Evolutionary conservation across 495 filamentous ascomycete genomes (phyloP).

Genomic region (Massariosphaeria phaeospora): DNA sequence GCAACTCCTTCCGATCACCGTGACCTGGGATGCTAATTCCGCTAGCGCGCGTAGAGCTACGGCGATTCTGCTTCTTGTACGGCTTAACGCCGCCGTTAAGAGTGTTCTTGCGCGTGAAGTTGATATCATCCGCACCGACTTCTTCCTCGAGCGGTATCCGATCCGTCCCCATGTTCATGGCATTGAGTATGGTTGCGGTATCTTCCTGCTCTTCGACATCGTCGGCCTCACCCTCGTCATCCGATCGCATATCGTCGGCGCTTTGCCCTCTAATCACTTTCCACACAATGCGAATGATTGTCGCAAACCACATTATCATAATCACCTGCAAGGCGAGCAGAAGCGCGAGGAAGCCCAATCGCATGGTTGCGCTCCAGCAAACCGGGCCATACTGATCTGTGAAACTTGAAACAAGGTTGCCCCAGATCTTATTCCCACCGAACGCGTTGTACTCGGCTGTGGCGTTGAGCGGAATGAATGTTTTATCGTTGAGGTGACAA

Average conservation of each 20-base stretch:
- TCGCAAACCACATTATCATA: conserved; percentile 80
- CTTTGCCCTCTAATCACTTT: conserved; percentile 68
- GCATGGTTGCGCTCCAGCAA: conserved; percentile 69
- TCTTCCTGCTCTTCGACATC: conserved; percentile 41
- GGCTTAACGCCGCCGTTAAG: conserved; percentile 9
- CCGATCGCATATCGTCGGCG: conserved; percentile 82
- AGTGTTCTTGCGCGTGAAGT: conserved; percentile 24
- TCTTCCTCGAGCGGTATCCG: conserved; percentile 56
- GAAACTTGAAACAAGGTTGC: conserved; percentile 66
- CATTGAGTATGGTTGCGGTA: conserved; percentile 28
- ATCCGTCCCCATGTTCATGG: no score
- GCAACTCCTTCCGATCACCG: conserved; percentile 39
- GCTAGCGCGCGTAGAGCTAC: conserved; percentile 20
- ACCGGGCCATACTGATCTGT: conserved; percentile 61
- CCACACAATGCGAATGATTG: conserved; percentile 77
- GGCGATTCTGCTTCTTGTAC: conserved; percentile 9
- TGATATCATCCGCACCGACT: conserved; percentile 54
- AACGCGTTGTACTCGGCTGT: conserved; percentile 42
- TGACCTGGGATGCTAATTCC: conserved; percentile 38
- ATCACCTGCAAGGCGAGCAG: conserved; percentile 75
- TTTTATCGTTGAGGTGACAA: conserved; percentile 61
- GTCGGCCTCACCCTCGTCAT: conserved; percentile 69
- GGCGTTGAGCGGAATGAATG: conserved; percentile 50
- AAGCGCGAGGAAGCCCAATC: conserved; percentile 67
- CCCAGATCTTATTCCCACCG: conserved; percentile 53